Evolutionary conservation across 1,139 yeast species (phyloP).

Genomic region (Zygosaccharomyces sapae): DNA sequence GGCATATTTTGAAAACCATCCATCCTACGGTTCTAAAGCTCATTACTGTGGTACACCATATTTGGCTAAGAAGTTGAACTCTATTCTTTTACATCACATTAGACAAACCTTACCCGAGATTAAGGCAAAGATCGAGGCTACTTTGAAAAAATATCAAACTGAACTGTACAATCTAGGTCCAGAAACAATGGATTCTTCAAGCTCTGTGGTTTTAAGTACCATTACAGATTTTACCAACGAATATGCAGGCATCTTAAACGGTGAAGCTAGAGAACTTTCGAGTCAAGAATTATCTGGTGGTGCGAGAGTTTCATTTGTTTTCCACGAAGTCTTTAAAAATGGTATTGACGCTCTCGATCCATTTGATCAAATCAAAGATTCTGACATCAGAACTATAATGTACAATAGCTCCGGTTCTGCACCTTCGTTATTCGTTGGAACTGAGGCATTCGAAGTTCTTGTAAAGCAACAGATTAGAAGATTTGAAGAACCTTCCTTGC

Average conservation of each 20-base stretch:
- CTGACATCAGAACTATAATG: constrained; percentile 96
- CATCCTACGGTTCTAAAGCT: constrained; percentile 79
- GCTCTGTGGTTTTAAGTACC: constrained; percentile 82
- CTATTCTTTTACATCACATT: constrained; percentile 86
- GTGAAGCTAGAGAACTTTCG: constrained; percentile 86
- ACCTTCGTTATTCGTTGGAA: constrained; percentile 96
- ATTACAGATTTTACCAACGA: constrained; percentile 92
- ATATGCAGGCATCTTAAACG: constrained; percentile 85
- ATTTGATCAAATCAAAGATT: constrained; percentile 93
- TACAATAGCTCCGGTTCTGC: constrained; percentile 96
- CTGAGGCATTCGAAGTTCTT: constrained; percentile 93
- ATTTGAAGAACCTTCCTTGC: constrained; percentile 88
- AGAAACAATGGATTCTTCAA: constrained; percentile 82
- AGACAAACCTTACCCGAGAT: constrained; percentile 93
- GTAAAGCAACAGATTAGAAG: constrained; percentile 93
- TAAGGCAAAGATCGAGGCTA: constrained; percentile 82
- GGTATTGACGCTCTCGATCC: constrained; percentile 94
- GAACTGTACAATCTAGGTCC: constrained; percentile 79
- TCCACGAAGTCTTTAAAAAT: constrained; percentile 91
- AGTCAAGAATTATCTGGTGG: constrained; percentile 90
- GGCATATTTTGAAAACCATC: constrained; percentile 68
- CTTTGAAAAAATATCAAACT: constrained; percentile 72
- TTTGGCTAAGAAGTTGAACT: constrained; percentile 86
- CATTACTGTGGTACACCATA: constrained; percentile 95
- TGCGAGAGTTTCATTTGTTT: constrained; percentile 95